A percentile compares a stretch with the other conserved stretches of the same genome.
Conservation (phyloP, 768 basidiomycete species). For the Terana coerulea region DNA sequence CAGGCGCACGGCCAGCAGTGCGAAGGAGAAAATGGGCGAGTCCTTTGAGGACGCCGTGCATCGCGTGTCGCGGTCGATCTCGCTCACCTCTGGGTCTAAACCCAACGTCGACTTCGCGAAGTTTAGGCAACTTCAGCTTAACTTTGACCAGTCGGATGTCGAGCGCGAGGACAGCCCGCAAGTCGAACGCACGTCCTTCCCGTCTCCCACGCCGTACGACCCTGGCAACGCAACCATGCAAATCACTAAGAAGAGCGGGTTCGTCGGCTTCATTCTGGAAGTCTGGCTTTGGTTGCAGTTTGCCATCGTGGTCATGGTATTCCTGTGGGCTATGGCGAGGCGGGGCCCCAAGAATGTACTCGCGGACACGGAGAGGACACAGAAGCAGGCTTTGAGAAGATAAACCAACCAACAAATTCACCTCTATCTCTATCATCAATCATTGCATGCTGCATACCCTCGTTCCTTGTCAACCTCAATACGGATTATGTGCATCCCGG, state of each 20-base stretch:
- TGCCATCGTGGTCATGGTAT: slow-evolving; percentile 65
- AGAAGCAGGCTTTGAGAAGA: too few relatives aligned
- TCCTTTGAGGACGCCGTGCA: slow-evolving; percentile 21
- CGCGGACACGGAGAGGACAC: slow-evolving; percentile 36
- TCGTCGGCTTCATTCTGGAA: slow-evolving; percentile 54
- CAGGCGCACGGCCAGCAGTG: slow-evolving; percentile 11
- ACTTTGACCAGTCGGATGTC: slow-evolving; percentile 5
- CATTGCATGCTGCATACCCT: too few relatives aligned
- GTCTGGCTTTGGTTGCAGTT: slow-evolving; percentile 88
- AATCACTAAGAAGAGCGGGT: slow-evolving; percentile 19
- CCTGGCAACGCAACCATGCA: not conserved
- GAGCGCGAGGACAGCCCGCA: slow-evolving; percentile 1
- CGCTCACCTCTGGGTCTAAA: not conserved
- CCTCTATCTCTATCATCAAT: too few relatives aligned
- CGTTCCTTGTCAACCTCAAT: too few relatives aligned
- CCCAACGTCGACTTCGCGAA: not conserved
- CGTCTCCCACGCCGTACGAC: not conserved
- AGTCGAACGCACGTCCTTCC: not conserved
- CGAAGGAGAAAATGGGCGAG: slow-evolving; percentile 17
- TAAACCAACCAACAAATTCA: too few relatives aligned
- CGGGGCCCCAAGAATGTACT: slow-evolving; percentile 71
- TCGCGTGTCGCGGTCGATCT: slow-evolving; percentile 17
- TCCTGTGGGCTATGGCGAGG: slow-evolving; percentile 78
- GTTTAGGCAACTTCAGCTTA: not conserved
- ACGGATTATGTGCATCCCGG: too few relatives aligned